Evolutionary conservation across 73 alveolate species (phyloP).

Genomic region (Paramecium caudatum): DNA sequence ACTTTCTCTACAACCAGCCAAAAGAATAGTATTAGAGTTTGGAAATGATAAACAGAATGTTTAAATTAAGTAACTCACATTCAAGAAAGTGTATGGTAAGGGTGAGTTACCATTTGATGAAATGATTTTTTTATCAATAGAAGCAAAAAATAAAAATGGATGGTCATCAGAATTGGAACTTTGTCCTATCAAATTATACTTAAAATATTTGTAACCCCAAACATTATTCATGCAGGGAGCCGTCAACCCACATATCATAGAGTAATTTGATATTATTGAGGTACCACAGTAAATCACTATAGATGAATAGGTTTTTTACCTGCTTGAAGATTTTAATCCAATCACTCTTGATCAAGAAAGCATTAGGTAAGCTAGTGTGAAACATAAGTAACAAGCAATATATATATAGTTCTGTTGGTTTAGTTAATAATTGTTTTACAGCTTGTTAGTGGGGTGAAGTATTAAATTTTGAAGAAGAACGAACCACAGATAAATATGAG

Average conservation of each 20-base stretch:
- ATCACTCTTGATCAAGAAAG: neutral
- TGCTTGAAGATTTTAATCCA: neutral
- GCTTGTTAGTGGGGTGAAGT: conserved; percentile 66
- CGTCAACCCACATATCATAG: neutral
- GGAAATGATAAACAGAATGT: neutral
- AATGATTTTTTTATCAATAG: neutral
- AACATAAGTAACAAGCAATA: neutral
- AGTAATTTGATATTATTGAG: neutral
- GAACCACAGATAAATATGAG: neutral
- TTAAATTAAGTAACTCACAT: neutral
- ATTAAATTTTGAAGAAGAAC: neutral
- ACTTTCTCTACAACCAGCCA: neutral
- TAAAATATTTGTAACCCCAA: neutral
- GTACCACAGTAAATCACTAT: neutral
- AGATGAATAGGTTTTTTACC: neutral
- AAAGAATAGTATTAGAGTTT: neutral
- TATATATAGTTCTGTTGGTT: neutral
- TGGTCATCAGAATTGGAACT: conserved; percentile 5
- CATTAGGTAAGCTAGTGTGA: neutral
- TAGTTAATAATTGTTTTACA: neutral
- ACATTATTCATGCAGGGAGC: neutral
- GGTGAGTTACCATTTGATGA: conserved; percentile 5
- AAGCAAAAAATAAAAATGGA: conserved; percentile 42
- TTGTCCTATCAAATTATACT: neutral
- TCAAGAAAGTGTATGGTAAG: neutral